phyloP scores from a whole-genome alignment of 768 basidiomycete genomes.

The Clavaria fumosa region DNA sequence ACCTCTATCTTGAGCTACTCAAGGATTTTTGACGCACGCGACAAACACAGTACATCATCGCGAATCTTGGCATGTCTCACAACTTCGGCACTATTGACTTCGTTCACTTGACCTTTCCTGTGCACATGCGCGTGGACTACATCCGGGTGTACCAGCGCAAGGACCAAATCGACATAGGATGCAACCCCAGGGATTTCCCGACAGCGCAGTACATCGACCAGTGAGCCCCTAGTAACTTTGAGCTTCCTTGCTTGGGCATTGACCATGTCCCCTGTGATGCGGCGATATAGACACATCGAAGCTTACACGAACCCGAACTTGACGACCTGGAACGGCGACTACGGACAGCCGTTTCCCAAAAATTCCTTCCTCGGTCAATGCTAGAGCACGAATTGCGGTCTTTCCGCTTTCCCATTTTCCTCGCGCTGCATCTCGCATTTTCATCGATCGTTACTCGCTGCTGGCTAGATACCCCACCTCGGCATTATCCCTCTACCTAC shows the following conservation, averaged over 20 bases:
- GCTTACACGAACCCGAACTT: conserved; percentile 59
- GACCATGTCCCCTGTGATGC: not conserved
- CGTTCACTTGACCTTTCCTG: conserved; percentile 53
- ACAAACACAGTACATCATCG: conserved; percentile 67
- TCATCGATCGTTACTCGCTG: not conserved
- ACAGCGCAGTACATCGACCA: conserved; percentile 57
- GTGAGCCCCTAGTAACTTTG: too few relatives aligned
- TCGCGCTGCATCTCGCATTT: not conserved
- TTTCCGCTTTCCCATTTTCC: not conserved
- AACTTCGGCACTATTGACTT: conserved; percentile 68
- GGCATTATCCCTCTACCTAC: too few relatives aligned
- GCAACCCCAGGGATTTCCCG: conserved; percentile 49
- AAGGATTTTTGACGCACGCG: too few relatives aligned
- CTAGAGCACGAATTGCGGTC: not conserved
- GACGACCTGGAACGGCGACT: conserved; percentile 37
- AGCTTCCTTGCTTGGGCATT: conserved; percentile 12
- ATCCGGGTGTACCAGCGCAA: conserved; percentile 59
- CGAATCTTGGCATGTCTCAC: conserved; percentile 69
- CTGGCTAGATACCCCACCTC: too few relatives aligned
- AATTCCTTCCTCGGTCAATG: conserved; percentile 23
- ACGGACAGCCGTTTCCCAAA: conserved; percentile 42
- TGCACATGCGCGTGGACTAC: conserved; percentile 30
- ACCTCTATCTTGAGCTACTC: too few relatives aligned
- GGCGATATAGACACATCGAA: conserved; percentile 30
- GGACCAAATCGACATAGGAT: conserved; percentile 52